Percentiles rank a stretch among this genome's conserved stretches.
Conservation (phyloP, 768 basidiomycete genomes). For the Rhodocollybia butyracea region DNA sequence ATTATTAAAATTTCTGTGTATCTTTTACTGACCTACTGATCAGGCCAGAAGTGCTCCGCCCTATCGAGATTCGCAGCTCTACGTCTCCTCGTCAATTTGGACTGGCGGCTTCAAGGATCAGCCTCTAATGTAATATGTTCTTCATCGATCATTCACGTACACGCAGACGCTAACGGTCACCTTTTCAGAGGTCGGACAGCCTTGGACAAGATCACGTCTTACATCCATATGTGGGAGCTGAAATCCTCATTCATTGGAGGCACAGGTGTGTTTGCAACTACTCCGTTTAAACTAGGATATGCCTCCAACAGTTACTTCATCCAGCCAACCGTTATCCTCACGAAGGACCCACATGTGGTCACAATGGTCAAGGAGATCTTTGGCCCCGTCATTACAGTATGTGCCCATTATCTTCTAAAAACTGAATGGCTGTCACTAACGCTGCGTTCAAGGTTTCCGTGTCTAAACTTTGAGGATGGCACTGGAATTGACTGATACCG, state of each 20-base stretch:
- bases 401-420: too few species aligned
- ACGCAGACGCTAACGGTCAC: neutral
- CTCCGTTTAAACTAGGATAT: conserved; percentile 59
- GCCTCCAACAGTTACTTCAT: conserved; percentile 92
- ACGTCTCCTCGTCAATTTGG: conserved; percentile 86
- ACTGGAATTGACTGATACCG: too few species aligned
- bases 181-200: too few species aligned
- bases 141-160: neutral
- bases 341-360: too few species aligned
- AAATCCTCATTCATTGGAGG: conserved; percentile 90
- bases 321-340: too few species aligned
- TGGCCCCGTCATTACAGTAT: conserved; percentile 39
- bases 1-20: neutral
- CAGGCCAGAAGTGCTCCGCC: conserved; percentile 96
- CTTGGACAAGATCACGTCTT: conserved; percentile 77
- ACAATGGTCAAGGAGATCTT: too few species aligned
- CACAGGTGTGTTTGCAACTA: conserved; percentile 37
- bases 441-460: too few species aligned
- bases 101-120: conserved; percentile 87
- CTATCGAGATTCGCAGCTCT: too few species aligned
- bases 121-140: conserved; percentile 93
- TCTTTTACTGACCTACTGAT: neutral
- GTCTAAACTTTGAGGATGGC: too few species aligned
- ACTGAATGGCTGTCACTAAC: too few species aligned
- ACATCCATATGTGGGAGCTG: conserved; percentile 86